phyloP scores from a whole-genome alignment of 2,329 filamentous ascomycete genomes.

The Thermomyces lanuginosus region DNA sequence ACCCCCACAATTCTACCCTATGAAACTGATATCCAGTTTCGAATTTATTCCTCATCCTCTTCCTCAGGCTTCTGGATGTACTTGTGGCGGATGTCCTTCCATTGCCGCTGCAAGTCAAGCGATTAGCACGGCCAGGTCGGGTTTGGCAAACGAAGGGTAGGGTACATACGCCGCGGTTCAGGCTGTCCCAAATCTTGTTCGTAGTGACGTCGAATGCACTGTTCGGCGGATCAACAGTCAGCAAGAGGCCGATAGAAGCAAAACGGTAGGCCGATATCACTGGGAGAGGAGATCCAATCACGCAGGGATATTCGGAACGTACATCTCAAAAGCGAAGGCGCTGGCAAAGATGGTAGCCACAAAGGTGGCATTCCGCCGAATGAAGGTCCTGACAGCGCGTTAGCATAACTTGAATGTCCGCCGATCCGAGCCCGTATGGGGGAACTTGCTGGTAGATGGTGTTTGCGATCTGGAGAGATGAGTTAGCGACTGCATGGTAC shows the following conservation, averaged over 20 bases:
- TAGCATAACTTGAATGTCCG: slow-evolving; percentile 7
- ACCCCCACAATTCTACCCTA: not conserved
- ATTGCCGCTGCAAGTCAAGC: slow-evolving; percentile 59
- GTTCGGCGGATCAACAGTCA: slow-evolving; percentile 8
- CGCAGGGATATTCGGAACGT: slow-evolving; percentile 30
- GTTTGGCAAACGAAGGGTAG: not conserved
- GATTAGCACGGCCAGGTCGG: slow-evolving; percentile 6
- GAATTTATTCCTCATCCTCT: slow-evolving; percentile 37
- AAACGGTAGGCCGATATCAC: no score
- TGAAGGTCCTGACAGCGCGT: slow-evolving; percentile 46
- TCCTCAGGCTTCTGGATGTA: slow-evolving; percentile 61
- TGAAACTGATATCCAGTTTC: no score
- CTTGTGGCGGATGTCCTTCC: slow-evolving; percentile 94
- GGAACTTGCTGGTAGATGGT: slow-evolving; percentile 45
- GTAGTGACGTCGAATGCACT: slow-evolving; percentile 72
- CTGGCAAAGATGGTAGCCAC: slow-evolving; percentile 69
- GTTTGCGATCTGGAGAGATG: slow-evolving; percentile 30
- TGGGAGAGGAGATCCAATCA: no score
- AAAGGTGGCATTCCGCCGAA: slow-evolving; percentile 80
- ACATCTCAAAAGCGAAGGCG: slow-evolving; percentile 92
- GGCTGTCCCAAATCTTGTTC: slow-evolving; percentile 74
- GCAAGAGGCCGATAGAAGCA: no score
- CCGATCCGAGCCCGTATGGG: slow-evolving; percentile 7
- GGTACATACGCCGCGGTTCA: slow-evolving; percentile 76
- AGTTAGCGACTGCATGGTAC: slow-evolving; percentile 13